A percentile compares a stretch with the other conserved stretches of the same genome.
These are phyloP conservation scores for Tuber umbilicatum DNA, from an alignment of 495 filamentous ascomycete genomes.

Conservation along the genomic window DNA sequence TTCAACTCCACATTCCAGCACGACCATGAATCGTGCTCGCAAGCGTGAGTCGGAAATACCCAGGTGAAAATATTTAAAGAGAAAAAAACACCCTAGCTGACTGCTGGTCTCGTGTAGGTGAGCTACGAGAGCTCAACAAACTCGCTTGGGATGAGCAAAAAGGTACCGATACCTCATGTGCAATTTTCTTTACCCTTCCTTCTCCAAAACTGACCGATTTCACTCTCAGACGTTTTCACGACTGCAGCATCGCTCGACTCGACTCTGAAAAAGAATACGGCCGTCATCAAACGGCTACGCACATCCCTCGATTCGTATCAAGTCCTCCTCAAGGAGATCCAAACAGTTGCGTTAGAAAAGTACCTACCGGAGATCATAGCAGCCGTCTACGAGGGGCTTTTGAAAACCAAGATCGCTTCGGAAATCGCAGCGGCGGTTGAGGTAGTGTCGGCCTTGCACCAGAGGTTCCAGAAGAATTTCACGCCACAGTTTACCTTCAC, in stretches of 20 bases:
- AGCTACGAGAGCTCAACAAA: conserved; percentile 79
- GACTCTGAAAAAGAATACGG: conserved; percentile 96
- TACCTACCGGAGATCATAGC: conserved; percentile 97
- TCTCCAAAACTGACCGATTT: conserved; percentile 29
- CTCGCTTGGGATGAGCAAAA: conserved; percentile 80
- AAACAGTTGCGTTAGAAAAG: conserved; percentile 87
- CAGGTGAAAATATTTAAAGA: conserved; percentile 4
- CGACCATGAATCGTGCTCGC: conserved; percentile 36
- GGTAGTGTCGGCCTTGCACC: conserved; percentile 87
- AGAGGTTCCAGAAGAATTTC: conserved; percentile 87
- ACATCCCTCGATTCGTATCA: conserved; percentile 74
- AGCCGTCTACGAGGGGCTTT: conserved; percentile 93
- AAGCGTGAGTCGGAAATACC: conserved; percentile 29
- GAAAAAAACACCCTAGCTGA: conserved; percentile 31
- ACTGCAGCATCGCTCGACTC: conserved; percentile 81
- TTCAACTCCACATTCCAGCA: neutral
- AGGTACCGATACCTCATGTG: conserved; percentile 50
- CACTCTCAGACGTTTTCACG: conserved; percentile 65
- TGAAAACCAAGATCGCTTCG: conserved; percentile 77
- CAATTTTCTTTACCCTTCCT: neutral
- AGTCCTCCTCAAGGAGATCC: conserved; percentile 86
- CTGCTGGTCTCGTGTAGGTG: conserved; percentile 52
- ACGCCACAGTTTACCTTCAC: conserved; percentile 88
- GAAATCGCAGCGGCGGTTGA: conserved; percentile 90
- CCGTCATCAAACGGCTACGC: conserved; percentile 93